Percentiles rank a stretch among this genome's conserved stretches.
phyloP scores from a whole-genome alignment of 148 eudicot species.

The Cornus florida region DNA sequence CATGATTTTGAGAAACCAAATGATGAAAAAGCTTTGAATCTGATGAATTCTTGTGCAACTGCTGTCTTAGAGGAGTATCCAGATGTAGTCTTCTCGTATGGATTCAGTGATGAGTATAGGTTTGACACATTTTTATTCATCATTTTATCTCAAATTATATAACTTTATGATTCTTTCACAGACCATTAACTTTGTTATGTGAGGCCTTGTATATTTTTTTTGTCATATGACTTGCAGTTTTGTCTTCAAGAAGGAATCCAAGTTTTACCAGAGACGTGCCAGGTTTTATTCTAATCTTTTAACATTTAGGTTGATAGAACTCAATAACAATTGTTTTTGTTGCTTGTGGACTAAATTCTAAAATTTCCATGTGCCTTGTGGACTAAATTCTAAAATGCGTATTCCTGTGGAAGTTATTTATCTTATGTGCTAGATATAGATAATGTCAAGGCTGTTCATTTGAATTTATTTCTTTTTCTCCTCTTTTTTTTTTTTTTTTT shows the following conservation, averaged over 20 bases:
- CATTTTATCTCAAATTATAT: conserved; percentile 6
- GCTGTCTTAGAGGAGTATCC: conserved; percentile 63
- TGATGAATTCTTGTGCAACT: conserved; percentile 84
- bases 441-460: no score
- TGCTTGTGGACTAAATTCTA: no score
- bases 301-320: background rate
- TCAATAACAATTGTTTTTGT: no score
- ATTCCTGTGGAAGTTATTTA: no score
- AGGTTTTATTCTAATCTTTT: conserved; percentile 42
- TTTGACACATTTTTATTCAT: conserved; percentile 11
- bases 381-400: no score
- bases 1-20: conserved; percentile 78
- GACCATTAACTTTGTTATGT: background rate
- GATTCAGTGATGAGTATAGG: conserved; percentile 88
- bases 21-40: conserved; percentile 68
- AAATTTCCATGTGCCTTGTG: no score
- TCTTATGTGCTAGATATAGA: no score
- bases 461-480: no score
- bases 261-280: conserved; percentile 78
- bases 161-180: background rate
- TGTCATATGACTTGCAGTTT: conserved; percentile 58
- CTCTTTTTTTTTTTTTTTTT: no score
- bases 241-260: conserved; percentile 60
- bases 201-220: background rate
- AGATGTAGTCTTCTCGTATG: conserved; percentile 74